A percentile compares a stretch with the other conserved stretches of the same genome.
Evolutionary conservation across 441 rosid genomes (phyloP).

Genomic region (Corymbia citriodora): DNA sequence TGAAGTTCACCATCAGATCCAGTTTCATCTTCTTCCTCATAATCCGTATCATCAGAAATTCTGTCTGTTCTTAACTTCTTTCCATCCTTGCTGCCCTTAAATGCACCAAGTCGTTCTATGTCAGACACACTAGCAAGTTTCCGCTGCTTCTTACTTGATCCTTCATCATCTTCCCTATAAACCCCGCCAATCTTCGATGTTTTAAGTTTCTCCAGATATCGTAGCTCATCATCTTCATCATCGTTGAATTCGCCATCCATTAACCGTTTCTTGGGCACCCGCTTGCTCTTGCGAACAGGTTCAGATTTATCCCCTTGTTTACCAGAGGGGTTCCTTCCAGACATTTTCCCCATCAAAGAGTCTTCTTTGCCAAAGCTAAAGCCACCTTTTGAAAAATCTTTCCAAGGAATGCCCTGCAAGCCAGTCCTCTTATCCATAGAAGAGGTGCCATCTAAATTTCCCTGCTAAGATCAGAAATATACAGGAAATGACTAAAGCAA

Average conservation of each 20-base stretch:
- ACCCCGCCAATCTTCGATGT: constrained; percentile 33
- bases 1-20: constrained; percentile 50
- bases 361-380: constrained; percentile 53
- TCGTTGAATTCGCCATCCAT: constrained; percentile 57
- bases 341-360: constrained; percentile 34
- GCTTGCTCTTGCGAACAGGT: constrained; percentile 74
- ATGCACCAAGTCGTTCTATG: constrained; percentile 30
- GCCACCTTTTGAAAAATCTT: constrained; percentile 52
- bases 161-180: constrained; percentile 46
- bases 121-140: constrained; percentile 48
- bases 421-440: constrained; percentile 49
- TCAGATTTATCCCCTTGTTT: constrained; percentile 55
- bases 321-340: constrained; percentile 25
- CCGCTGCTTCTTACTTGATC: constrained; percentile 39
- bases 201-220: constrained; percentile 68
- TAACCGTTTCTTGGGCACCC: constrained; percentile 62
- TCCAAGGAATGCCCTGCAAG: constrained; percentile 74
- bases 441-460: constrained; percentile 37
- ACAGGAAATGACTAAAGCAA: not conserved
- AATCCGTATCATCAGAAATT: constrained; percentile 41
- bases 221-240: constrained; percentile 77
- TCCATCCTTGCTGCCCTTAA: constrained; percentile 38
- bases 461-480: constrained; percentile 38
- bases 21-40: constrained; percentile 48
- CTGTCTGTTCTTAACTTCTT: constrained; percentile 40